Base-by-base conservation (phyloP, 1,139 yeast genomes). In the Nadsonia commutata region DNA sequence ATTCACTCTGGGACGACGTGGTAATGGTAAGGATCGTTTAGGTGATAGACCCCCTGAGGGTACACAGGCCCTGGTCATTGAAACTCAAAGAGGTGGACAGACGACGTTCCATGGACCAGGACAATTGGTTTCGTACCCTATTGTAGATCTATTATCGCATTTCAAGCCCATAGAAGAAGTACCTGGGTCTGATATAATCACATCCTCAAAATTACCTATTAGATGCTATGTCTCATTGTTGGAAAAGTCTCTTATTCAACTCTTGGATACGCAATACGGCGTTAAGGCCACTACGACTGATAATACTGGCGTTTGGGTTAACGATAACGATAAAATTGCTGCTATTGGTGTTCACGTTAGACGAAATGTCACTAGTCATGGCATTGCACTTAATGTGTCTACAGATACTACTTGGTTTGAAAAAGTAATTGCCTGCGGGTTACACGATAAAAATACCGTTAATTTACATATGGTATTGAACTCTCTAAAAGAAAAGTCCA, bases 21-120 rank as follows among this genome's bases (percentile, higher is more conserved):
- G 84, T 56, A 74, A 74, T 49, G 75, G 65, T 43, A 72, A 74
- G 31, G 60, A 66, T 42, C 55, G 63, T 17, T 61, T 67, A 0
- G 52, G 62, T 13, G 60, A 54, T 1, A 65, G 64, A 31, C 59
- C 52, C 39, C 45, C 46, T 33, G 54, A 52, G 21, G 60, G 60
- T 36, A 67, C 65, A 6, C 38, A 33, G 17, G 73, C 74, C 21
- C 69, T 71, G 42, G 83, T 76, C 55, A 72, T 78, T 21, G 94
- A 84, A 54, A 72, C 93, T 0, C 78, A 77, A 48, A 68, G 99
- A 48, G 99, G 99, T n/a, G 99, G 99, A 0, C 94, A 90, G 58
- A 77, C 90, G 1, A 90, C 98, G 0, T 93, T 85, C 71, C 99
- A 93, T 63, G 97, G 97, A 0, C 80, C 88, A 2, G 98, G 98